These are phyloP conservation scores for Aspergillus sp. DNA, from an alignment of 2,329 filamentous ascomycete species.

Conservation along the genomic window DNA sequence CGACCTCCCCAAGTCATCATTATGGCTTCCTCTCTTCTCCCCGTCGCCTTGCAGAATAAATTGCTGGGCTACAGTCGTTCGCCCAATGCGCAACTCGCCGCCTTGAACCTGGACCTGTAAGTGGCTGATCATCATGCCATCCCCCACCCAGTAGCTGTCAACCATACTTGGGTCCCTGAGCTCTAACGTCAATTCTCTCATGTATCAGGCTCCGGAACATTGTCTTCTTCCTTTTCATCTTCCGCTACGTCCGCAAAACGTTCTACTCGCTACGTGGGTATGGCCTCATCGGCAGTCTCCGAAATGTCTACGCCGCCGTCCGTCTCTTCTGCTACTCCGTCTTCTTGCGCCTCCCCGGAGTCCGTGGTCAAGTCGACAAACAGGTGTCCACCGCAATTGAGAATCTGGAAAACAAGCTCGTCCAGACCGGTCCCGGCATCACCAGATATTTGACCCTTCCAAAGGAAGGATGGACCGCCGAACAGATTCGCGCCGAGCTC, in stretches of 20 bases:
- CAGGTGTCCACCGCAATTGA: conserved; percentile 76
- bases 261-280: conserved; percentile 86
- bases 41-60: conserved; percentile 45
- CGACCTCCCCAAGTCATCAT: conserved; percentile 10
- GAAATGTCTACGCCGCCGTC: conserved; percentile 69
- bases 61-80: conserved; percentile 36
- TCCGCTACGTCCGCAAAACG: conserved; percentile 75
- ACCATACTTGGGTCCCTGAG: background rate
- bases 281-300: conserved; percentile 74
- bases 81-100: conserved; percentile 31
- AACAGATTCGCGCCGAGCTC: conserved; percentile 77
- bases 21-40: conserved; percentile 42
- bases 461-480: conserved; percentile 76
- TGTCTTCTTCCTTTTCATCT: conserved; percentile 81
- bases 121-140: background rate
- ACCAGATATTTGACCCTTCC: conserved; percentile 74
- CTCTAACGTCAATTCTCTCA: conserved; percentile 7
- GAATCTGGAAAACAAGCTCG: conserved; percentile 80
- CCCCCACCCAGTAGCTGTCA: background rate
- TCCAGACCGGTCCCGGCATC: conserved; percentile 67
- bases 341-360: conserved; percentile 82
- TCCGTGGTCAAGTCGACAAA: conserved; percentile 79
- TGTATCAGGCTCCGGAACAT: conserved; percentile 71
- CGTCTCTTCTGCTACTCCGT: conserved; percentile 76
- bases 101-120: conserved; percentile 44